A percentile compares a stretch with the other conserved stretches of the same genome.
These are phyloP conservation scores for Salpingoeca rosetta DNA, from an alignment of 78 protist genomes.

Conservation along the genomic window DNA sequence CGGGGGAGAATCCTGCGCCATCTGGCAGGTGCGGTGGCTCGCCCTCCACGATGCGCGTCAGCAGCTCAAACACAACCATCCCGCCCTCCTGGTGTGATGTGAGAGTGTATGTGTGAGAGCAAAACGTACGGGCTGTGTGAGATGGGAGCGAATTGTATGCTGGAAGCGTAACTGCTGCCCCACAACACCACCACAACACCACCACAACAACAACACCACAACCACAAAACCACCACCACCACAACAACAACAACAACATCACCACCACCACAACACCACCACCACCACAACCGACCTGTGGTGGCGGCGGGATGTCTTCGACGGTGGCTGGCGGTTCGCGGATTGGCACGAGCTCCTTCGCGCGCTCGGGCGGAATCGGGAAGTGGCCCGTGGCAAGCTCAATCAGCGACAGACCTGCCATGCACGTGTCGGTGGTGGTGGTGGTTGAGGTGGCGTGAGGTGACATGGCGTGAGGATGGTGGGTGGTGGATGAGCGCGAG, in stretches of 20 bases:
- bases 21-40: slow-evolving; percentile 25
- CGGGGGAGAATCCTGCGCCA: not conserved
- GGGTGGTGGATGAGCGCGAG: not conserved
- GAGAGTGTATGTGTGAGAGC: no score
- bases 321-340: not conserved
- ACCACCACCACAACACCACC: not conserved
- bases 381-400: slow-evolving; percentile 48
- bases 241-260: not conserved
- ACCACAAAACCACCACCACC: not conserved
- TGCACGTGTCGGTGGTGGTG: slow-evolving; percentile 33
- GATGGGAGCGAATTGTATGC: not conserved
- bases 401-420: slow-evolving; percentile 42
- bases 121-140: not conserved
- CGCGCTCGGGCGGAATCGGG: slow-evolving; percentile 41
- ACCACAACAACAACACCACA: not conserved
- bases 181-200: not conserved
- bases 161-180: not conserved
- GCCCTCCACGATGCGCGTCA: slow-evolving; percentile 17
- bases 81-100: slow-evolving; percentile 5
- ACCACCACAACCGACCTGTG: not conserved
- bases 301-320: not conserved
- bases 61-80: slow-evolving; percentile 15
- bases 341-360: not conserved
- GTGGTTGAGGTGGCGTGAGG: no score
- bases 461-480: slow-evolving; percentile 11